Percentiles rank a stretch among this genome's conserved stretches.
Conservation (phyloP, 1,139 yeast species). For the Pichiaceae sp. region DNA sequence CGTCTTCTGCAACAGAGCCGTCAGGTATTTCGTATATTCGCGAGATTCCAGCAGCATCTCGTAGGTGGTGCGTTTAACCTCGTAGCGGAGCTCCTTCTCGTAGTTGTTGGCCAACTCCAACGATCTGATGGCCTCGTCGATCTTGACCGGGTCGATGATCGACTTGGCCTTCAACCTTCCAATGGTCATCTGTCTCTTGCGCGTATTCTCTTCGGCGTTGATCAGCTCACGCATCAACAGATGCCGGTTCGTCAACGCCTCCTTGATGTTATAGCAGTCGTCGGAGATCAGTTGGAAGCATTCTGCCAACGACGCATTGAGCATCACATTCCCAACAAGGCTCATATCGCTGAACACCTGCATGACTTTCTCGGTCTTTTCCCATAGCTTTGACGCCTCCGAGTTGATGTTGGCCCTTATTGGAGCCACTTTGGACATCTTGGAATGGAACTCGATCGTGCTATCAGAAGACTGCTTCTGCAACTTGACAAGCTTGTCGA, state of each 20-base stretch:
- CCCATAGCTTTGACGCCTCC: slow-evolving; percentile 81
- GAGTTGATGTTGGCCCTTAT: slow-evolving; percentile 2
- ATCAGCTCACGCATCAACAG: slow-evolving; percentile 80
- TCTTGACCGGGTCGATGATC: slow-evolving; percentile 76
- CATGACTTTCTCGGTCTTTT: slow-evolving; percentile 61
- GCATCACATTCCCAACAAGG: slow-evolving; percentile 64
- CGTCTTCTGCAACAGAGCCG: slow-evolving; percentile 37
- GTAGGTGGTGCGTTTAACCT: slow-evolving; percentile 74
- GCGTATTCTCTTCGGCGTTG: slow-evolving; percentile 71
- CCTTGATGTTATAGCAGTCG: slow-evolving; percentile 85
- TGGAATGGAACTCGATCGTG: slow-evolving; percentile 54
- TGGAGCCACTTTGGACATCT: slow-evolving; percentile 19
- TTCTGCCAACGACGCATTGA: slow-evolving; percentile 72
- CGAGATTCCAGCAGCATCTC: slow-evolving; percentile 74
- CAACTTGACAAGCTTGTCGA: slow-evolving; percentile 20
- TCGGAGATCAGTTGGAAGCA: slow-evolving; percentile 55
- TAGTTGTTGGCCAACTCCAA: slow-evolving; percentile 73
- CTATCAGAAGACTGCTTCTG: slow-evolving; percentile 19
- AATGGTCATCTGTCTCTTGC: slow-evolving; percentile 64
- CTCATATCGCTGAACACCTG: slow-evolving; percentile 70
- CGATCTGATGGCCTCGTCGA: slow-evolving; percentile 79
- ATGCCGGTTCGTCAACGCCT: slow-evolving; percentile 87
- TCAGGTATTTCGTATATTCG: slow-evolving; percentile 48
- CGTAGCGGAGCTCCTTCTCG: slow-evolving; percentile 67
- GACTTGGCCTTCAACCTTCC: slow-evolving; percentile 67